Base-by-base conservation (phyloP, 2,329 filamentous ascomycete genomes). In the Corynespora cassiicola region DNA sequence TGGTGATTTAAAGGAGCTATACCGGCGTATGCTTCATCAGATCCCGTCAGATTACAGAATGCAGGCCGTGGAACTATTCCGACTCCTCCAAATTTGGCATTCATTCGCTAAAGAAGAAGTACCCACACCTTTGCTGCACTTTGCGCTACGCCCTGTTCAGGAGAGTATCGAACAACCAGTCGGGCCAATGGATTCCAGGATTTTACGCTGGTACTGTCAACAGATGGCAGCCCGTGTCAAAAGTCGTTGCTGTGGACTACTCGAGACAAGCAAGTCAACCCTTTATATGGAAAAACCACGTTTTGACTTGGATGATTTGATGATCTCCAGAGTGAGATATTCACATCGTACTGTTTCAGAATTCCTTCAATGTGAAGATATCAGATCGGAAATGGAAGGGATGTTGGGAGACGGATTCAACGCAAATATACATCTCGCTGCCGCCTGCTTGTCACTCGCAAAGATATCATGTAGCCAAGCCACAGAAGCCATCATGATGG, bases 311-410 rank as follows among this genome's bases (percentile, higher is more conserved):
- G 18, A 11, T 19, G 23, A 34, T 3, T 12, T 19, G 15, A 23
- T 14, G 2, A 17, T 2, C 4, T 27, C 26, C 6, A 23, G 31
- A 14, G 28, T 37, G 3, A 17, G 25, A 8, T 46, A 50, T 25
- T 15, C 43, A 5, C 46, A 50, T 21, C 33, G 46, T n/a, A 46
- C 46, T 17, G 46, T 50, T 12, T 35, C 34, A 3, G 46, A 50
- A 22, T 50, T 46, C 22, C 23, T 50, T 11, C 12, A 7, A 3
- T 25, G 26, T 4, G 14, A 17, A 6, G 36, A 46, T n/a, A n/a
- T n/a, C n/a, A n/a, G n/a, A n/a, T n/a, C n/a, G n/a, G n/a, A n/a
- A n/a, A n/a, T n/a, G n/a, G n/a, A n/a, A n/a, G n/a, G n/a, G n/a
- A n/a, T n/a, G n/a, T n/a, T n/a, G n/a, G n/a, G n/a, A n/a, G n/a